Conservation (phyloP, 805 yeast species). For the Wickerhamomyces pijperi region DNA sequence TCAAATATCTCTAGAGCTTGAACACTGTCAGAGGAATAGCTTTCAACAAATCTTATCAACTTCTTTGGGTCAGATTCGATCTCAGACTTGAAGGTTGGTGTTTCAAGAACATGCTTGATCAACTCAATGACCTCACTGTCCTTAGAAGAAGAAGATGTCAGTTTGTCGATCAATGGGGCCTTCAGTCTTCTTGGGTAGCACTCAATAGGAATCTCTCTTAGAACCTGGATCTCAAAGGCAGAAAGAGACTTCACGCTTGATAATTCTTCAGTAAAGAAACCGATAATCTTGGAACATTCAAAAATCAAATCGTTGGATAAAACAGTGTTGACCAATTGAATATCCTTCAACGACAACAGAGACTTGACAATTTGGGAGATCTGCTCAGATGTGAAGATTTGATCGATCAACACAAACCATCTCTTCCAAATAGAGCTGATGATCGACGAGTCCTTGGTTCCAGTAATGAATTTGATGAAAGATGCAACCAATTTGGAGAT, state of each 20-base stretch:
- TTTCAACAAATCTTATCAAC: constrained; percentile 13
- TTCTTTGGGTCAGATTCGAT: constrained; percentile 32
- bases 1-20: constrained; percentile 24
- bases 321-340: constrained; percentile 14
- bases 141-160: constrained; percentile 8
- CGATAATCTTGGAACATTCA: constrained; percentile 34
- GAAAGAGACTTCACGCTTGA: constrained; percentile 1
- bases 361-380: constrained; percentile 19
- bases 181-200: constrained; percentile 29
- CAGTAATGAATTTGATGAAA: constrained; percentile 18
- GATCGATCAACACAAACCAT: constrained; percentile 43
- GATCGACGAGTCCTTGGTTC: constrained; percentile 5
- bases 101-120: constrained; percentile 29
- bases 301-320: constrained; percentile 29
- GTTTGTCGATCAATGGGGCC: constrained; percentile 17
- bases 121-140: constrained; percentile 6
- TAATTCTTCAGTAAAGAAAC: constrained; percentile 14
- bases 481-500: constrained; percentile 8
- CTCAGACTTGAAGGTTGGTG: constrained; percentile 43
- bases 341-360: constrained; percentile 16
- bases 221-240: constrained; percentile 1
- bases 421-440: constrained; percentile 27
- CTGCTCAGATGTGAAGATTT: constrained; percentile 20
- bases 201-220: constrained; percentile 33
- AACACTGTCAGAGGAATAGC: constrained; percentile 5